Conservation (phyloP, 495 filamentous ascomycete species). For the Podospora comata region DNA sequence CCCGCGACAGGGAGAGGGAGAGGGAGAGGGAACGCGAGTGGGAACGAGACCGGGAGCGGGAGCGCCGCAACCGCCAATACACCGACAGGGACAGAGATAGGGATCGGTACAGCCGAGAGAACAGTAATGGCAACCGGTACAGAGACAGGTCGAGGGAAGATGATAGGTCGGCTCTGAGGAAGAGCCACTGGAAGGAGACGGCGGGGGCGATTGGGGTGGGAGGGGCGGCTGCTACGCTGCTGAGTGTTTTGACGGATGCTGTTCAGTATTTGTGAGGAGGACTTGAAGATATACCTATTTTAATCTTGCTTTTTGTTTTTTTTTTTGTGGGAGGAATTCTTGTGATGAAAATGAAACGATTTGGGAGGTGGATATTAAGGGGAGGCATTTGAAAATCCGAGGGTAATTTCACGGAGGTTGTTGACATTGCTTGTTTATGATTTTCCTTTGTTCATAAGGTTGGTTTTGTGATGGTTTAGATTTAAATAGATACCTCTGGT, state of each 20-base stretch:
- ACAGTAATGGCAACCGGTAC: conserved; percentile 14
- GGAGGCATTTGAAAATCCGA: neutral
- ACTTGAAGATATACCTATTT: neutral
- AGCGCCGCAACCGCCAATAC: conserved; percentile 20
- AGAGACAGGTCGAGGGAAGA: conserved; percentile 25
- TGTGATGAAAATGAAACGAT: neutral
- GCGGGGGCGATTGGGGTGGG: conserved; percentile 49
- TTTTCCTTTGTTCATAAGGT: conserved; percentile 7
- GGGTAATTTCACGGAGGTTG: neutral
- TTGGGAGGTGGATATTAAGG: neutral
- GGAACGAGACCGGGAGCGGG: conserved; percentile 22
- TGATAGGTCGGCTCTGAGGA: conserved; percentile 27
- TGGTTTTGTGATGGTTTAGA: neutral
- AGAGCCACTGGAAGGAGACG: conserved; percentile 40
- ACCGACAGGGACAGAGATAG: conserved; percentile 30
- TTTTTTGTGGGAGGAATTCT: neutral
- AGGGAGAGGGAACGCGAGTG: conserved; percentile 20
- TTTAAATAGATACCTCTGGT: neutral
- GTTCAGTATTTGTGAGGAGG: conserved; percentile 31
- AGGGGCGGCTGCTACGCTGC: conserved; percentile 48
- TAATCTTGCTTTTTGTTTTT: neutral
- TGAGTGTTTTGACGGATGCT: conserved; percentile 52
- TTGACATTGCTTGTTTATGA: conserved; percentile 5
- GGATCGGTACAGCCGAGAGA: neutral
- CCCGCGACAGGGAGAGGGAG: conserved; percentile 16